phyloP scores from a whole-genome alignment of 805 yeast genomes.

The Naumovozyma baii region DNA sequence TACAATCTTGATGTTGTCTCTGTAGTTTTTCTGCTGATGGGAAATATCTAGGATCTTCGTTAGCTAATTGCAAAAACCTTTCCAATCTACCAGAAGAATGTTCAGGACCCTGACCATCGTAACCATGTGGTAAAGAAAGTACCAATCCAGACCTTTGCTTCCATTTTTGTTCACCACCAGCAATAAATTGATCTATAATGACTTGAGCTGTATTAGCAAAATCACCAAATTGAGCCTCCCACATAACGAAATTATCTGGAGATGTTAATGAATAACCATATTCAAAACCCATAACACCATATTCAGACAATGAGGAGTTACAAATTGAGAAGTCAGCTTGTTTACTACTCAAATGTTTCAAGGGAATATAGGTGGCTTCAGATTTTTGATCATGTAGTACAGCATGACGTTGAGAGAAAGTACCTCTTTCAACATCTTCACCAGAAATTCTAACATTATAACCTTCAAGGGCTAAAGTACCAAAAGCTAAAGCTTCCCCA shows the following conservation, averaged over 20 bases:
- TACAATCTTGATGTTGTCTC: conserved; percentile 98
- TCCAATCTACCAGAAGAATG: conserved; percentile 97
- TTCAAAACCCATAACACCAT: conserved; percentile 98
- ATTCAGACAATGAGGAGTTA: conserved; percentile 94
- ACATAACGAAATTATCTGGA: conserved; percentile 92
- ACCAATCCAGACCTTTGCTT: conserved; percentile 96
- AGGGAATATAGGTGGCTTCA: conserved; percentile 76
- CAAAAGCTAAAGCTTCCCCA: conserved; percentile 98
- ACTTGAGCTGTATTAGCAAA: conserved; percentile 99
- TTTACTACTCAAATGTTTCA: conserved; percentile 64
- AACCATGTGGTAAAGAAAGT: conserved; percentile 95
- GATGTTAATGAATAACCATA: conserved; percentile 97
- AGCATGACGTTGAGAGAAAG: conserved; percentile 98
- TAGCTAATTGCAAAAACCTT: conserved; percentile 89
- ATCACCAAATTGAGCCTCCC: conserved; percentile 99
- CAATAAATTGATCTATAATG: conserved; percentile 89
- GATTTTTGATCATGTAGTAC: conserved; percentile 92
- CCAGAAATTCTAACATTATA: conserved; percentile 96
- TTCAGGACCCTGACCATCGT: conserved; percentile 99
- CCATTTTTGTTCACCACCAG: conserved; percentile 98
- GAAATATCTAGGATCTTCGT: conserved; percentile 92
- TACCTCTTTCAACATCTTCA: conserved; percentile 99
- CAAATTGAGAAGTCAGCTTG: conserved; percentile 84
- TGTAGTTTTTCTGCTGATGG: conserved; percentile 81
- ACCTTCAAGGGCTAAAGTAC: conserved; percentile 85